A percentile compares a stretch with the other conserved stretches of the same genome.
phyloP scores from a whole-genome alignment of 176 grass and related monocot species.

The Aechmea fasciata region DNA sequence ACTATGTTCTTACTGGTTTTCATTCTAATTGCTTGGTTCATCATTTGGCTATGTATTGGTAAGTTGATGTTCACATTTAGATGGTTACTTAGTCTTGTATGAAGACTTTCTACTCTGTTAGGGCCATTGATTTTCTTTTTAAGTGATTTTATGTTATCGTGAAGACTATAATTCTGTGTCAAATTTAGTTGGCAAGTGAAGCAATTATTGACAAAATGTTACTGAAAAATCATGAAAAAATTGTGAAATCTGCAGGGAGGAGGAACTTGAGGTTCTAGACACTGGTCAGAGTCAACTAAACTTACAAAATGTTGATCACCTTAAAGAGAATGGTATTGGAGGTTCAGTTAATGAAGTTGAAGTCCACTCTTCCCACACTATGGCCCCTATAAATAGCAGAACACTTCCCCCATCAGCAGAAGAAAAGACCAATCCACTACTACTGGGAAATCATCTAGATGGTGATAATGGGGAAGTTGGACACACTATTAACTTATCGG shows the following conservation, averaged over 20 bases:
- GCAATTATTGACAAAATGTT: background rate
- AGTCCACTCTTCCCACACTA: background rate
- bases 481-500: constrained; percentile 7
- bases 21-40: no score
- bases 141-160: no score
- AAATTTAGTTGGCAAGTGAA: background rate
- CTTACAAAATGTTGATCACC: constrained; percentile 1
- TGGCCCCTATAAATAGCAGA: background rate
- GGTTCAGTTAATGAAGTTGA: constrained; percentile 13
- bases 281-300: constrained; percentile 7
- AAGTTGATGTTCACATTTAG: no score
- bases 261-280: constrained; percentile 10
- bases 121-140: no score
- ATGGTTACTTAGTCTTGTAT: no score
- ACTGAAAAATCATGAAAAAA: background rate
- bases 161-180: background rate
- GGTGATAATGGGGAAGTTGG: constrained; percentile 5
- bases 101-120: no score
- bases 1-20: no score
- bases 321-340: constrained; percentile 8
- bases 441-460: constrained; percentile 11
- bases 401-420: background rate
- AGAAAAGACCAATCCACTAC: constrained; percentile 12
- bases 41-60: no score
- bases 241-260: constrained; percentile 23